These are phyloP conservation scores for Symbiodinium natans DNA, from an alignment of 73 alveolate genomes.

Conservation along the genomic window DNA sequence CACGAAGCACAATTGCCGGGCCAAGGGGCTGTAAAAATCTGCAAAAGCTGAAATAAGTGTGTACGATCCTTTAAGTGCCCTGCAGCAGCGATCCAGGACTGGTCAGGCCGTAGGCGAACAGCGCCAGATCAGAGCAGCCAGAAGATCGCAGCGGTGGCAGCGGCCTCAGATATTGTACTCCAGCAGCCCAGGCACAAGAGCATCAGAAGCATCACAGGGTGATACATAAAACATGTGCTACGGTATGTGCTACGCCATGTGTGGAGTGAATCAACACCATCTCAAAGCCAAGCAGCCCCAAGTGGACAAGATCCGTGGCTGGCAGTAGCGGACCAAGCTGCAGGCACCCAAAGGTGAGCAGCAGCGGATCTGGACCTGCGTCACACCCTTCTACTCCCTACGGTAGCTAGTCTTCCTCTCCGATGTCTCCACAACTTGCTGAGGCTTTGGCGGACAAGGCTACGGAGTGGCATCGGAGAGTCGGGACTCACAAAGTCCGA, in stretches of 20 bases:
- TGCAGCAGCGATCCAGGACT: neutral
- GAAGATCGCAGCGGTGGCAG: neutral
- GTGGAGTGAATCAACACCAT: neutral
- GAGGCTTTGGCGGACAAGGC: neutral
- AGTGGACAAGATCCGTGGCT: constrained; percentile 23
- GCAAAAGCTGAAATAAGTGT: too few species aligned
- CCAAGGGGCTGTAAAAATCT: too few species aligned
- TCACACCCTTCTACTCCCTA: neutral
- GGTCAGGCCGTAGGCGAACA: constrained; percentile 40
- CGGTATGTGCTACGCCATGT: neutral
- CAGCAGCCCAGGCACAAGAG: neutral
- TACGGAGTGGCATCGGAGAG: neutral
- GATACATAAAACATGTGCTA: neutral
- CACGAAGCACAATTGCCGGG: too few species aligned
- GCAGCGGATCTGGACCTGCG: constrained; percentile 17
- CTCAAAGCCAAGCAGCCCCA: constrained; percentile 13
- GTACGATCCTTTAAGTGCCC: too few species aligned
- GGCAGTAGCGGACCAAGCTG: neutral
- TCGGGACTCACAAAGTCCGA: neutral
- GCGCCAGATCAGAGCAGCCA: neutral
- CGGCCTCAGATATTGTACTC: constrained; percentile 42
- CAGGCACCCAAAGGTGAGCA: neutral
- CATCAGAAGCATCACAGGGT: neutral
- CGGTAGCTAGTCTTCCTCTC: too few species aligned
- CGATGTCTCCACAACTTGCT: neutral